phyloP scores from a whole-genome alignment of 2,329 filamentous ascomycete genomes.

The Aspergillus costaricaensis region DNA sequence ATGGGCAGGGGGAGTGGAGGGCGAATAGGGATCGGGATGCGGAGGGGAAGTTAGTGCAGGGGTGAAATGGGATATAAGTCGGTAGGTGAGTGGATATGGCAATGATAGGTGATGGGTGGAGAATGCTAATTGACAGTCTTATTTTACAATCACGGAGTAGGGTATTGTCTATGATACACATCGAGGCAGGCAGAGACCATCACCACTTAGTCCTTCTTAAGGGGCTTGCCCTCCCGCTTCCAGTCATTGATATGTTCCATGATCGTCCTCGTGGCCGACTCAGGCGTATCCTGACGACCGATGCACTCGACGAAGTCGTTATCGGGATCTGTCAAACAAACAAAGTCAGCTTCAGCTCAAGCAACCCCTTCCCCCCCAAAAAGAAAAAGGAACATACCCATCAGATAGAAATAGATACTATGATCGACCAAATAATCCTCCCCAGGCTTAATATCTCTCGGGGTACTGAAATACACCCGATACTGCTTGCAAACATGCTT shows the following conservation, averaged over 20 bases:
- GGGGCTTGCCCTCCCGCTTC: constrained; percentile 56
- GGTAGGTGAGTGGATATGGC: background rate
- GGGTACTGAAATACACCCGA: constrained; percentile 95
- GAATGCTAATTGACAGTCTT: constrained; percentile 5
- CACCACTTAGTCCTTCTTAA: constrained; percentile 46
- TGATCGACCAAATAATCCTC: constrained; percentile 98
- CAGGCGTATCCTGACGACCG: constrained; percentile 88
- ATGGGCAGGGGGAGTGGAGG: constrained; percentile 75
- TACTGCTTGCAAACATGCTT: constrained; percentile 95
- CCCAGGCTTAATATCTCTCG: constrained; percentile 80
- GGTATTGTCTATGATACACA: constrained; percentile 31
- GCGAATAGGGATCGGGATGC: constrained; percentile 75
- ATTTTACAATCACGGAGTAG: constrained; percentile 23
- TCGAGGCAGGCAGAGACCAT: constrained; percentile 5
- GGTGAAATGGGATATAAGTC: constrained; percentile 8
- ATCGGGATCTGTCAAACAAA: constrained; percentile 68
- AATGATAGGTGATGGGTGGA: background rate
- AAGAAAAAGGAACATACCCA: constrained; percentile 59
- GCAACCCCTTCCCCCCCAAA: too few relatives aligned
- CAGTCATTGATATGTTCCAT: constrained; percentile 81
- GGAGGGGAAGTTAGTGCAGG: constrained; percentile 40
- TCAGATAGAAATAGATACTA: constrained; percentile 99
- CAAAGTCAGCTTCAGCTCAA: constrained; percentile 1
- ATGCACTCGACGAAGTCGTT: constrained; percentile 98
- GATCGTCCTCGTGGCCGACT: constrained; percentile 81